A percentile compares a stretch with the other conserved stretches of the same genome.
phyloP scores from a whole-genome alignment of 2,329 filamentous ascomycete genomes.

The Aspergillus fructus region DNA sequence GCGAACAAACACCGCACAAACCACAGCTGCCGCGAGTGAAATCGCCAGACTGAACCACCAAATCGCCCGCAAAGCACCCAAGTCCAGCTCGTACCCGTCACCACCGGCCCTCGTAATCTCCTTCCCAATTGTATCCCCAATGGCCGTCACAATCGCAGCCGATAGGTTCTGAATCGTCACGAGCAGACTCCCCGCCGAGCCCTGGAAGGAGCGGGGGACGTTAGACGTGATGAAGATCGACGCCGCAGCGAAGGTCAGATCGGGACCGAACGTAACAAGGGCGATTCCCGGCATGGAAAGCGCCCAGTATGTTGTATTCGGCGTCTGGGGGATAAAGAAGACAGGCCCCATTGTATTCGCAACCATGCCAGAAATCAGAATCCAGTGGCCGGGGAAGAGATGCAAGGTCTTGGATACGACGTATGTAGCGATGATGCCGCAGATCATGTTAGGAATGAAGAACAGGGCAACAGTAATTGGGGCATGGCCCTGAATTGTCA shows the following conservation, averaged over 20 bases:
- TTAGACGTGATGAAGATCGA: not conserved
- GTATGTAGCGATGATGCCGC: not conserved
- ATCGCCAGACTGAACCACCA: conserved; percentile 39
- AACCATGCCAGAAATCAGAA: conserved; percentile 4
- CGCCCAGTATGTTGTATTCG: not conserved
- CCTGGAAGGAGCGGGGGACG: conserved; percentile 44
- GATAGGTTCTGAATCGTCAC: conserved; percentile 47
- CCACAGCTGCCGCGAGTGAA: conserved; percentile 28
- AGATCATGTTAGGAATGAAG: conserved; percentile 19
- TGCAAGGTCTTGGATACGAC: conserved; percentile 5
- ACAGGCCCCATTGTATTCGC: not conserved
- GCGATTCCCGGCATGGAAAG: not conserved
- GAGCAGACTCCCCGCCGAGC: conserved; percentile 44
- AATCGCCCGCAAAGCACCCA: conserved; percentile 33
- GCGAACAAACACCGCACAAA: conserved; percentile 38
- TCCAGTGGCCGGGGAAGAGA: conserved; percentile 5
- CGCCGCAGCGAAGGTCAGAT: not conserved
- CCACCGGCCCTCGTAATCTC: conserved; percentile 17
- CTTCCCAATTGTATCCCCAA: conserved; percentile 33
- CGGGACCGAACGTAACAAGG: not conserved
- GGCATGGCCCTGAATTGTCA: conserved; percentile 31
- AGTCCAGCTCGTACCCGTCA: conserved; percentile 11
- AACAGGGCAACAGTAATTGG: conserved; percentile 43
- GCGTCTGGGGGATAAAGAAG: not conserved
- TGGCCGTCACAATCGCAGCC: conserved; percentile 35